Conservation (phyloP, 225 moss, liverwort and hornwort genomes). For the Physcomitrellopsis africana region DNA sequence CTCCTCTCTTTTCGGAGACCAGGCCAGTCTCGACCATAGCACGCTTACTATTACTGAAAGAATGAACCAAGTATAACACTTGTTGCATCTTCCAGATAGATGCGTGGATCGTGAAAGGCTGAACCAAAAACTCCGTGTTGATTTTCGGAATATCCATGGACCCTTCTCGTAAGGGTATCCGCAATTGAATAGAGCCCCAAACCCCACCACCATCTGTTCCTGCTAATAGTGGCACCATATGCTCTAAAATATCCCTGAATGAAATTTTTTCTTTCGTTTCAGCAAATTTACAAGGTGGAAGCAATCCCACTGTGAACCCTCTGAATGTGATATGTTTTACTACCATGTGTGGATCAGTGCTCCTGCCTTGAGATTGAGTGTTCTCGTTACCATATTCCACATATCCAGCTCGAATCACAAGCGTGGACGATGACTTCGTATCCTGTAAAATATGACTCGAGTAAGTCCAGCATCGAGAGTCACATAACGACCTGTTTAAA, state of each 20-base stretch:
- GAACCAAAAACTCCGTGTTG: slow-evolving; percentile 76
- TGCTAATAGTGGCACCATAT: slow-evolving; percentile 63
- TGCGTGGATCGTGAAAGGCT: slow-evolving; percentile 62
- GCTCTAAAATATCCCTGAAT: slow-evolving; percentile 42
- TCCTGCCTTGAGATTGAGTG: slow-evolving; percentile 41
- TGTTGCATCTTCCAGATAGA: slow-evolving; percentile 82
- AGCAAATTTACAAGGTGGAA: slow-evolving; percentile 27
- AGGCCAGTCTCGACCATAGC: slow-evolving; percentile 43
- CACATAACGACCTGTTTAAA: slow-evolving; percentile 11
- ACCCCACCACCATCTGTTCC: slow-evolving; percentile 79
- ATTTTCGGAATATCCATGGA: slow-evolving; percentile 88
- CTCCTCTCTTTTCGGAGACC: slow-evolving; percentile 62
- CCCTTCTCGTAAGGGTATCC: slow-evolving; percentile 91
- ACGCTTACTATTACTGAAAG: slow-evolving; percentile 64
- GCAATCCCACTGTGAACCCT: slow-evolving; percentile 73
- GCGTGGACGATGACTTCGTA: slow-evolving; percentile 36
- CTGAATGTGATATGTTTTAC: slow-evolving; percentile 81
- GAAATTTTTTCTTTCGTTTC: slow-evolving; percentile 51
- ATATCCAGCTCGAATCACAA: slow-evolving; percentile 68
- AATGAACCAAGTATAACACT: slow-evolving; percentile 57
- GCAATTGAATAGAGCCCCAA: slow-evolving; percentile 78
- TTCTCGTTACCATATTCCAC: slow-evolving; percentile 82
- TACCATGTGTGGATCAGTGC: slow-evolving; percentile 63
- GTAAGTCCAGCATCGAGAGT: slow-evolving; percentile 17
- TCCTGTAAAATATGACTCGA: slow-evolving; percentile 39